Evolutionary conservation across 192 early-diverging fungal genomes (phyloP), one percentile per base, ranked within the genome.

Genomic region (Mortierella hygrophila): DNA sequence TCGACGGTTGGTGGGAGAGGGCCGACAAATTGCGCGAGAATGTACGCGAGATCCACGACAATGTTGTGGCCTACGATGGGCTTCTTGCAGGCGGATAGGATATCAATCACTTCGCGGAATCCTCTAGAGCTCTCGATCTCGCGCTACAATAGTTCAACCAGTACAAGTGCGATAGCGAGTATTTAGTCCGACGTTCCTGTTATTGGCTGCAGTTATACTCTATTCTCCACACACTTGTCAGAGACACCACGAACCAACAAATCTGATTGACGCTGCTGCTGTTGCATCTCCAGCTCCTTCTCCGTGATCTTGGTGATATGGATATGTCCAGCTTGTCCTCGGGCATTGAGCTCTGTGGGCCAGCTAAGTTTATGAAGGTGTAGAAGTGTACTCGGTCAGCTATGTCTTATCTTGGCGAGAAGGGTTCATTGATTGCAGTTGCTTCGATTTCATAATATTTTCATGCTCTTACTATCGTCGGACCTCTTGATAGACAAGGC

Each of bases 31-130:
- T 96, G 94, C 44, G 95, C 90, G 49, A 92, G 87, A 0, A 94
- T 93, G 46, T 97, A 97, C 44, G 94, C 93, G 21, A 98, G 74
- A 89, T 99, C 98, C 41, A 97, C 90, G 18, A 95, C 90, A 89
- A 95, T 92, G 85, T 99, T 99, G 81, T 99, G 98, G 41, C 96
- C 96, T 21, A 97, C 88, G 1, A 99, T 89, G 5, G 97, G 97
- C 72, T 95, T 95, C 40, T 92, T 90, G 5, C 93, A 89, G n/a
- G 87, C 81, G 47, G 91, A 89, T 26, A 99, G 90, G 23, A 92
- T 55, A 37, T 99, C 97, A 63, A 99, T 95, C 11, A 99, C 91
- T 16, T 80, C 88, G 35, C 96, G 91, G 82, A 99, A 85, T 26
- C 83, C 83, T 32, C 37, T 60, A 7, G 78, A 52, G 41, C 77